phyloP scores from a whole-genome alignment of 768 basidiomycete species.

The Mycena pura region DNA sequence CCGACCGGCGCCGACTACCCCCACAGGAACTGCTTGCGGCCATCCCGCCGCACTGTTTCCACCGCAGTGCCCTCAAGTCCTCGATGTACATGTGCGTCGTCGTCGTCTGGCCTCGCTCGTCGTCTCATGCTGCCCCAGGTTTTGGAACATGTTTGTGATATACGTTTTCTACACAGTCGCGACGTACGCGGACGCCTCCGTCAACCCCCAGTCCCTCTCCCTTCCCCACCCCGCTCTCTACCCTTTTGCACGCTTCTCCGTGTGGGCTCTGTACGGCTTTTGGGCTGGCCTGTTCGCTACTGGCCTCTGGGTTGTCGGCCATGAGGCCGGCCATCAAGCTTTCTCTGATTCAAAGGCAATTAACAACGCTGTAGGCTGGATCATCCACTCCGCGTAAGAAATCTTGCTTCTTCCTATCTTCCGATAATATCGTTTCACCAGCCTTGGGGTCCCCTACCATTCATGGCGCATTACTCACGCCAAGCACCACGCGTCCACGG shows the following conservation, averaged over 20 bases:
- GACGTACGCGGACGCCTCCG: conserved; percentile 64
- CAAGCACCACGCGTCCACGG: conserved; percentile 94
- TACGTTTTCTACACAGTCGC: conserved; percentile 71
- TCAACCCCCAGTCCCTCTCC: conserved; percentile 59
- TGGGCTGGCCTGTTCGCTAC: conserved; percentile 85
- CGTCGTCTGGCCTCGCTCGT: background rate
- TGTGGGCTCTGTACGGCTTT: conserved; percentile 87
- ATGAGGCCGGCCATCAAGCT: conserved; percentile 60
- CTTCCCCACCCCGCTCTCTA: conserved; percentile 71
- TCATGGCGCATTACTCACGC: conserved; percentile 95
- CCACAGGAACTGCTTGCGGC: conserved; percentile 79
- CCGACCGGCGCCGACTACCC: no score
- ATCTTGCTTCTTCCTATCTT: conserved; percentile 27
- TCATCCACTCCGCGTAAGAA: conserved; percentile 86
- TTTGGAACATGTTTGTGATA: conserved; percentile 80
- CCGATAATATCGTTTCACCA: conserved; percentile 35
- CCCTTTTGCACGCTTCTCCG: conserved; percentile 62
- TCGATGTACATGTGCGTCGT: conserved; percentile 74
- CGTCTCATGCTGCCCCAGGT: conserved; percentile 43
- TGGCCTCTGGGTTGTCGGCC: conserved; percentile 69
- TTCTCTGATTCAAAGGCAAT: conserved; percentile 91
- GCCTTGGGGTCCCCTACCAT: conserved; percentile 95
- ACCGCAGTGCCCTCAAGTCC: conserved; percentile 86
- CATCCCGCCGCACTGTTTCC: conserved; percentile 93
- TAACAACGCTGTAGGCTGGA: conserved; percentile 93